These are phyloP conservation scores for Persicaria maculosa DNA, from an alignment of 148 eudicot genomes.

Conservation along the genomic window DNA sequence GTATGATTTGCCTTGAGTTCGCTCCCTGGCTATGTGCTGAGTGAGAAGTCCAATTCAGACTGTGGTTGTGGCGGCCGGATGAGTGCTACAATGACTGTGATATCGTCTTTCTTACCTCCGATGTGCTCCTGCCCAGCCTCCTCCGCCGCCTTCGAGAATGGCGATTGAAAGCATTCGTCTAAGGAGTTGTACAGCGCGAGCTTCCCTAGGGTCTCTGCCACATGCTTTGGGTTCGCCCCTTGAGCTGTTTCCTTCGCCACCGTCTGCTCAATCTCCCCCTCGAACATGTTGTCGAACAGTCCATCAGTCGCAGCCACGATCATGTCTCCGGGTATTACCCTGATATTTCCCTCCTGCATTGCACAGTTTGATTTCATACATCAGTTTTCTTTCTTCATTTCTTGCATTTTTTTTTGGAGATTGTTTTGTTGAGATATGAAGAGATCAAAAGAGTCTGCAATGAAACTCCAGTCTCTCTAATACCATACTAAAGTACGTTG, in stretches of 20 bases:
- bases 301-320: slow-evolving; percentile 27
- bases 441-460: too few species aligned
- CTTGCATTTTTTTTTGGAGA: background rate
- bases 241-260: background rate
- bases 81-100: slow-evolving; percentile 20
- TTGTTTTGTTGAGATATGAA: too few species aligned
- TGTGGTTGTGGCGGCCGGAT: slow-evolving; percentile 1
- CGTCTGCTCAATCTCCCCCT: slow-evolving; percentile 12
- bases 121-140: slow-evolving; percentile 7
- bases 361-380: background rate
- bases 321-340: slow-evolving; percentile 19
- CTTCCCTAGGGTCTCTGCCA: slow-evolving; percentile 13
- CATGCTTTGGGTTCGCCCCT: background rate
- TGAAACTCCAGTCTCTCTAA: too few species aligned
- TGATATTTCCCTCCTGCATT: slow-evolving; percentile 8
- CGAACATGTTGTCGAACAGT: slow-evolving; percentile 25
- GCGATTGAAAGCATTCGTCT: slow-evolving; percentile 12
- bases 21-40: background rate
- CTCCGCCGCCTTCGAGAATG: slow-evolving; percentile 16
- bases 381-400: background rate
- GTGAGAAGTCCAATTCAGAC: slow-evolving; percentile 1
- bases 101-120: slow-evolving; percentile 21
- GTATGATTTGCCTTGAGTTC: background rate
- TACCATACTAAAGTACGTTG: too few species aligned
- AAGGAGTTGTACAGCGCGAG: slow-evolving; percentile 12